Percentiles rank a stretch among this genome's conserved stretches.
Conservation (phyloP, 768 basidiomycete genomes). For the Cyclocybe cylindracea region DNA sequence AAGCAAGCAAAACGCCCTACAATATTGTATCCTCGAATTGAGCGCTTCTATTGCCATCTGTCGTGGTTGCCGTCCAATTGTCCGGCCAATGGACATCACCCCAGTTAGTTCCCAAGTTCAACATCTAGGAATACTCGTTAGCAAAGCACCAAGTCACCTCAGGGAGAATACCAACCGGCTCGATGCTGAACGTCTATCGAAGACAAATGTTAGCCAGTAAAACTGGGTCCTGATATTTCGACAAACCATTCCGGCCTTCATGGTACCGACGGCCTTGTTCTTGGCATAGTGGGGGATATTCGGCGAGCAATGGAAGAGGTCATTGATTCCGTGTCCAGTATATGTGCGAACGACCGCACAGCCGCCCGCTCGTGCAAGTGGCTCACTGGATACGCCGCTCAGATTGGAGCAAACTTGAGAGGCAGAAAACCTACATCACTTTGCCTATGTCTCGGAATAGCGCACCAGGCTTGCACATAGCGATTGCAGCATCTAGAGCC, state of each 20-base stretch:
- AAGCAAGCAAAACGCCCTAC: constrained; percentile 48
- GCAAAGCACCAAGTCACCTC: constrained; percentile 4
- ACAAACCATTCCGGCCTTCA: constrained; percentile 92
- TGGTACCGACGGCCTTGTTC: constrained; percentile 88
- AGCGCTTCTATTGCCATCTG: constrained; percentile 88
- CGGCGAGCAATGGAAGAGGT: constrained; percentile 82
- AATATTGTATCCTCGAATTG: constrained; percentile 98
- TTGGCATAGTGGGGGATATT: constrained; percentile 96
- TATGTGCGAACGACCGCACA: constrained; percentile 93
- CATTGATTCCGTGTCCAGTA: constrained; percentile 88
- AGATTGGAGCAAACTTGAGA: constrained; percentile 1
- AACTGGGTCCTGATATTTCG: not conserved
- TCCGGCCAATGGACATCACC: constrained; percentile 87
- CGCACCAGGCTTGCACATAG: constrained; percentile 90
- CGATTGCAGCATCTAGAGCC: constrained; percentile 87
- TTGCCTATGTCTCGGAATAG: constrained; percentile 89
- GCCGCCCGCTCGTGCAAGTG: constrained; percentile 76
- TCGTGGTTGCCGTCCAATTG: constrained; percentile 95
- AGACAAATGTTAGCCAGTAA: constrained; percentile 1
- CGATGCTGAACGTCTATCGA: constrained; percentile 68
- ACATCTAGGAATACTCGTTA: constrained; percentile 61
- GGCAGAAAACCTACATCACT: constrained; percentile 60
- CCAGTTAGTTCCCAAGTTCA: constrained; percentile 83
- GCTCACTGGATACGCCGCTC: constrained; percentile 56
- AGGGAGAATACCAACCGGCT: constrained; percentile 51